Evolutionary conservation across 768 basidiomycete genomes (phyloP).

Genomic region (Boletus rubroflammeus): DNA sequence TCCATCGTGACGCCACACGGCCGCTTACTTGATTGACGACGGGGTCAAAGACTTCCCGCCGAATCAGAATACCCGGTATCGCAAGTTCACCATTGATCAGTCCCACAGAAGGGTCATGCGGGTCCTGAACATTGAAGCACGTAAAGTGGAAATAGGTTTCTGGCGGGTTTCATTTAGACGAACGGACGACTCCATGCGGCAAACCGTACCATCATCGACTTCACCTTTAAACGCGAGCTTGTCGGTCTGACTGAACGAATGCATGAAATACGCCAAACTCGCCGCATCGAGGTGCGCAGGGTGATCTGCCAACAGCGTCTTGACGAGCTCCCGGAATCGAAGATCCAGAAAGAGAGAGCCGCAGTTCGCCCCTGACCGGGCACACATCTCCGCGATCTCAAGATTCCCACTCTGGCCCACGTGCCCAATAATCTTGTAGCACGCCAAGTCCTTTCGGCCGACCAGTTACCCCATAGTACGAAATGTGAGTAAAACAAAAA

Average conservation of each 20-base stretch:
- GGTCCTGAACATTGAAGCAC: conserved; percentile 85
- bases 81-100: conserved; percentile 79
- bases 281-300: conserved; percentile 80
- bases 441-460: conserved; percentile 39
- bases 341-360: conserved; percentile 87
- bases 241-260: conserved; percentile 85
- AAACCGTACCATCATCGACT: conserved; percentile 63
- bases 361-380: conserved; percentile 82
- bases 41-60: conserved; percentile 85
- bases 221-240: conserved; percentile 75
- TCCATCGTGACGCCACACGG: conserved; percentile 3
- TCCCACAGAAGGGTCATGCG: conserved; percentile 75
- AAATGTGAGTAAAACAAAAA: not conserved
- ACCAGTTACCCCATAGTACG: not conserved
- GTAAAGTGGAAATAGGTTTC: conserved; percentile 86
- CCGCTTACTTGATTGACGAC: conserved; percentile 68
- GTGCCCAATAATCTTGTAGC: conserved; percentile 79
- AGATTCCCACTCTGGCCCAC: conserved; percentile 70
- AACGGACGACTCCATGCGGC: not conserved
- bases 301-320: conserved; percentile 74
- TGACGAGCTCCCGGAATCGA: conserved; percentile 78
- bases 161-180: conserved; percentile 29
- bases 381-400: conserved; percentile 91
- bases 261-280: conserved; percentile 84
- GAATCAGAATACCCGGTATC: conserved; percentile 75